Evolutionary conservation across 2,329 filamentous ascomycete genomes (phyloP).

Genomic region (Ophiostoma triangulosporum): DNA sequence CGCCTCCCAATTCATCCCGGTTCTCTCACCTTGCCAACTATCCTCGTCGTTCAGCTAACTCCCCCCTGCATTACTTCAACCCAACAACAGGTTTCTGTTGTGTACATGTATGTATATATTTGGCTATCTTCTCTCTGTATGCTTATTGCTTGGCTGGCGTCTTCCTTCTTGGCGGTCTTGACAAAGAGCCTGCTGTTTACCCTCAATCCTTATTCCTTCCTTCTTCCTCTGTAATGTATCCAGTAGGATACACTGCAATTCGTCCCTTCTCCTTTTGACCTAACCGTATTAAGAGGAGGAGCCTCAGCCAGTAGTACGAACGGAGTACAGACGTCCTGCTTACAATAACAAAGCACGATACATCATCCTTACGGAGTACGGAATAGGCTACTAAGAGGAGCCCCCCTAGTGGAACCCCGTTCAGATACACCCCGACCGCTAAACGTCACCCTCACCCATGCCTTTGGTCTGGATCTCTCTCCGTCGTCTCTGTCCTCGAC

Average conservation of each 20-base stretch:
- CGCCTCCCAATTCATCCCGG: too few relatives aligned
- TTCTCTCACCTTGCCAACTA: not conserved
- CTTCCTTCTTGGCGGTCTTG: not conserved
- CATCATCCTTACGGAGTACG: not conserved
- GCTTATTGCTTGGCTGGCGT: not conserved
- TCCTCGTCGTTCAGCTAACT: not conserved
- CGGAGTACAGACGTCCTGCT: not conserved
- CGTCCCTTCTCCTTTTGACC: not conserved
- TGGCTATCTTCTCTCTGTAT: too few relatives aligned
- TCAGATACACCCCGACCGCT: slow-evolving; percentile 3
- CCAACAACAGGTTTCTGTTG: not conserved
- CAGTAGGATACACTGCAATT: not conserved
- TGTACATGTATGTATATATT: too few relatives aligned
- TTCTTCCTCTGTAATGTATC: not conserved
- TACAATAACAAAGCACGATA: slow-evolving; percentile 1
- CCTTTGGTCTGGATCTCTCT: slow-evolving; percentile 1
- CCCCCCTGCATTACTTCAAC: not conserved
- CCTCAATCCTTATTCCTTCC: not conserved
- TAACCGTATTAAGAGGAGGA: not conserved
- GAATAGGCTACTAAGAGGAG: not conserved
- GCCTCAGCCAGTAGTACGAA: not conserved
- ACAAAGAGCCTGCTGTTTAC: not conserved
- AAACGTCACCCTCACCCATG: not conserved
- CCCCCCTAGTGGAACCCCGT: slow-evolving; percentile 3
- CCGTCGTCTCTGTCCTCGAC: not conserved